phyloP scores from a whole-genome alignment of 768 basidiomycete genomes.

The Antrodiella citrinella region DNA sequence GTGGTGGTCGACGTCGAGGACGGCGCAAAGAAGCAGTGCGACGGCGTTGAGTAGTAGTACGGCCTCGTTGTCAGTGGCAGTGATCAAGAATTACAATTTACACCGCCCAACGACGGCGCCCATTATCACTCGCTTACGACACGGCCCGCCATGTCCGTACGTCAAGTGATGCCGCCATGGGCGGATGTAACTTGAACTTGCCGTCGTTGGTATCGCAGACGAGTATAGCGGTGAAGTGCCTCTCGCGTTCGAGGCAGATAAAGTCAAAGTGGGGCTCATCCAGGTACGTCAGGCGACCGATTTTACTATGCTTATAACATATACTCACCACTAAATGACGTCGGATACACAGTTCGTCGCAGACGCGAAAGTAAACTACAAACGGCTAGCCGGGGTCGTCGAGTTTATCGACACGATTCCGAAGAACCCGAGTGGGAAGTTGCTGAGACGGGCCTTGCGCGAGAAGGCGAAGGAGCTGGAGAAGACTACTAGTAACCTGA shows the following conservation, averaged over 20 bases:
- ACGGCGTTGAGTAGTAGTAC: too few species aligned
- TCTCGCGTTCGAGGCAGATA: slow-evolving; percentile 45
- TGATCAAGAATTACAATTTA: neutral
- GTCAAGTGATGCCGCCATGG: too few species aligned
- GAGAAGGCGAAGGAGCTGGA: slow-evolving; percentile 7
- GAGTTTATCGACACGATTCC: slow-evolving; percentile 28
- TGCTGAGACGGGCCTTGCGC: slow-evolving; percentile 16
- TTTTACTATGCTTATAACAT: too few species aligned
- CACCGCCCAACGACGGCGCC: too few species aligned
- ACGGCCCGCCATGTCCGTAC: too few species aligned
- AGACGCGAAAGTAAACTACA: slow-evolving; percentile 21
- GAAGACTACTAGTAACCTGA: too few species aligned
- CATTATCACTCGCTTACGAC: too few species aligned
- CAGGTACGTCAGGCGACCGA: slow-evolving; percentile 43
- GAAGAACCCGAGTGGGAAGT: slow-evolving; percentile 21
- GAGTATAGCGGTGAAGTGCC: slow-evolving; percentile 71
- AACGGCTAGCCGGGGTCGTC: slow-evolving; percentile 27
- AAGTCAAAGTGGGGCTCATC: slow-evolving; percentile 34
- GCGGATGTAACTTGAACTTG: too few species aligned
- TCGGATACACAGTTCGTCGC: slow-evolving; percentile 15
- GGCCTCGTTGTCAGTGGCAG: too few species aligned
- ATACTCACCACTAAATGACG: too few species aligned
- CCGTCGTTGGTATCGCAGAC: slow-evolving; percentile 49
- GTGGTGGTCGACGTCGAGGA: too few species aligned
- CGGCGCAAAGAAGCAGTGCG: too few species aligned